phyloP scores from a whole-genome alignment of 148 eudicot species.

The Limonium bicolor region DNA sequence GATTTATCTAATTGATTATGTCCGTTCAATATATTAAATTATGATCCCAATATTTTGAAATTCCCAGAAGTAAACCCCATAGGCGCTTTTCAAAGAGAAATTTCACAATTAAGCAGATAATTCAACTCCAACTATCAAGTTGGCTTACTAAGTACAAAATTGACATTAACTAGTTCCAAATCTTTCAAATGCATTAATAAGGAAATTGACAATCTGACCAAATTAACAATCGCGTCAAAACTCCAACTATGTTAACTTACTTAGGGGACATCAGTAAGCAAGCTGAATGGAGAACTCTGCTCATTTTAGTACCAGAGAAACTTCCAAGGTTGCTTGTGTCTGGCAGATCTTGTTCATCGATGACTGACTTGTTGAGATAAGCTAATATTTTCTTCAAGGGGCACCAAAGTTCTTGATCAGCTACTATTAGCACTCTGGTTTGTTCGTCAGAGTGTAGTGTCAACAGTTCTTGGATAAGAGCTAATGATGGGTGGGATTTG shows the following conservation, averaged over 20 bases:
- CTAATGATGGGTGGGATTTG: conserved; percentile 39
- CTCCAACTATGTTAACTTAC: conserved; percentile 21
- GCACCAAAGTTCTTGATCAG: conserved; percentile 41
- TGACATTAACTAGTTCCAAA: background rate
- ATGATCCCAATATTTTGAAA: background rate
- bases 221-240: background rate
- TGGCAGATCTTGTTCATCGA: no score
- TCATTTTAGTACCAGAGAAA: conserved; percentile 5
- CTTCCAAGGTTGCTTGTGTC: no score
- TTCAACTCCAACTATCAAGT: background rate
- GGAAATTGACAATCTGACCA: background rate
- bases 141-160: conserved; percentile 2
- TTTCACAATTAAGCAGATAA: background rate
- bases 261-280: conserved; percentile 30
- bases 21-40: background rate
- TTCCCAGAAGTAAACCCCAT: background rate
- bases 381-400: conserved; percentile 31
- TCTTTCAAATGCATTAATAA: background rate
- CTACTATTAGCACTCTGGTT: conserved; percentile 37
- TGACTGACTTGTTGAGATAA: conserved; percentile 25
- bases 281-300: conserved; percentile 14
- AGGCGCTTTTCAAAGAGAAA: background rate
- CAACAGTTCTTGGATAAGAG: conserved; percentile 32
- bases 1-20: no score
- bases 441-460: conserved; percentile 12